Percentiles rank a stretch among this genome's conserved stretches.
Evolutionary conservation across 495 filamentous ascomycete species (phyloP).

Genomic region (Xylaria telfairii): DNA sequence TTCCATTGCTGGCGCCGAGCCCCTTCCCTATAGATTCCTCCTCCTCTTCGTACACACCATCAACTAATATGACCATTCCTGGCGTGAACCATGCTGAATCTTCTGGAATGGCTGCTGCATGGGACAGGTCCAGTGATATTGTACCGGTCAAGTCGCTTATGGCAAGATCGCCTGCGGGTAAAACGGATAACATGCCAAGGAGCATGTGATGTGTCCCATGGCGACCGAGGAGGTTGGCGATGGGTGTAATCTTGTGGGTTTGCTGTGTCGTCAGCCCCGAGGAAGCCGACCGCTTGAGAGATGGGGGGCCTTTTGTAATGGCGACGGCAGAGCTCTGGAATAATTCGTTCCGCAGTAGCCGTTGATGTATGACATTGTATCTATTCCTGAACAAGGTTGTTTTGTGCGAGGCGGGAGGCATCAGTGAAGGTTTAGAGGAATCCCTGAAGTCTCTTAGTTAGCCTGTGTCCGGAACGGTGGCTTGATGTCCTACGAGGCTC

Average conservation of each 20-base stretch:
- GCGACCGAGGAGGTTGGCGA: constrained; percentile 91
- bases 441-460: constrained; percentile 45
- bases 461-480: background rate
- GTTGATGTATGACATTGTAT: constrained; percentile 88
- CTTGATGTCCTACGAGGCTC: constrained; percentile 5
- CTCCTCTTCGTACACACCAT: constrained; percentile 94
- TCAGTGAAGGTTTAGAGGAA: constrained; percentile 71
- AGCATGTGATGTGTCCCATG: constrained; percentile 85
- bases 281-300: constrained; percentile 62
- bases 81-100: constrained; percentile 90
- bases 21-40: constrained; percentile 68
- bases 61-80: constrained; percentile 93
- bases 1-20: constrained; percentile 74
- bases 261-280: constrained; percentile 58
- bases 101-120: constrained; percentile 80
- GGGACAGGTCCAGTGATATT: constrained; percentile 80
- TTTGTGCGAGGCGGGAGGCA: constrained; percentile 81
- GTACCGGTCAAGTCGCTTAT: constrained; percentile 87
- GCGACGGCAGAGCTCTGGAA: constrained; percentile 81
- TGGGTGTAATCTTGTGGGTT: constrained; percentile 87
- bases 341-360: constrained; percentile 87
- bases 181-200: constrained; percentile 78
- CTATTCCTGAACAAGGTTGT: constrained; percentile 85
- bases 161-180: constrained; percentile 82
- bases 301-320: constrained; percentile 49